These are phyloP conservation scores for Vanderwaltozyma verrucispora DNA, from an alignment of 805 yeast species.

Conservation along the genomic window DNA sequence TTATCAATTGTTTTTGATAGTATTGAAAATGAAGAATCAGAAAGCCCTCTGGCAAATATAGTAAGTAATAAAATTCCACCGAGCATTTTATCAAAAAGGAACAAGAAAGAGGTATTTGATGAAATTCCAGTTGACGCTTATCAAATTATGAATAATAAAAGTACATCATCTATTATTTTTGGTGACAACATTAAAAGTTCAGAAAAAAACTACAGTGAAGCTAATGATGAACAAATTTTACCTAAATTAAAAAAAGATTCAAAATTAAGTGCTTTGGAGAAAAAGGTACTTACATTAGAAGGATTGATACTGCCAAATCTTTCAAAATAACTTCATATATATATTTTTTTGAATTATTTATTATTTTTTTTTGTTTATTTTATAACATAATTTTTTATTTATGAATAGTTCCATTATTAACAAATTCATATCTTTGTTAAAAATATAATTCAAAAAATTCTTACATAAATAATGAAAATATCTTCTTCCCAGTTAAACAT, in stretches of 20 bases:
- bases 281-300: conserved; percentile 2
- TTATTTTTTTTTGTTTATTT: too few relatives aligned
- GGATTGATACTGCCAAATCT: conserved; percentile 1
- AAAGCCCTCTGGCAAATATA: not conserved
- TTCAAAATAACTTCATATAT: not conserved
- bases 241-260: not conserved
- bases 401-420: too few relatives aligned
- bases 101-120: conserved; percentile 14
- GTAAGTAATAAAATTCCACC: conserved; percentile 8
- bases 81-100: conserved; percentile 10
- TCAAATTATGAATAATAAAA: conserved; percentile 31
- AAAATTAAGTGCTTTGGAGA: not conserved
- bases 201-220: too few relatives aligned
- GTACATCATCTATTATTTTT: not conserved
- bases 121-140: conserved; percentile 55
- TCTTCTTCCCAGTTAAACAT: too few relatives aligned
- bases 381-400: too few relatives aligned
- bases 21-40: conserved; percentile 5
- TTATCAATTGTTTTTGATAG: conserved; percentile 7
- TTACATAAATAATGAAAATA: too few relatives aligned
- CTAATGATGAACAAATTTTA: too few relatives aligned
- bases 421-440: too few relatives aligned
- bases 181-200: not conserved
- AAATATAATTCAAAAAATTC: too few relatives aligned
- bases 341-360: too few relatives aligned